Base-by-base conservation (phyloP, 495 filamentous ascomycete species). In the Cryomyces minteri region DNA sequence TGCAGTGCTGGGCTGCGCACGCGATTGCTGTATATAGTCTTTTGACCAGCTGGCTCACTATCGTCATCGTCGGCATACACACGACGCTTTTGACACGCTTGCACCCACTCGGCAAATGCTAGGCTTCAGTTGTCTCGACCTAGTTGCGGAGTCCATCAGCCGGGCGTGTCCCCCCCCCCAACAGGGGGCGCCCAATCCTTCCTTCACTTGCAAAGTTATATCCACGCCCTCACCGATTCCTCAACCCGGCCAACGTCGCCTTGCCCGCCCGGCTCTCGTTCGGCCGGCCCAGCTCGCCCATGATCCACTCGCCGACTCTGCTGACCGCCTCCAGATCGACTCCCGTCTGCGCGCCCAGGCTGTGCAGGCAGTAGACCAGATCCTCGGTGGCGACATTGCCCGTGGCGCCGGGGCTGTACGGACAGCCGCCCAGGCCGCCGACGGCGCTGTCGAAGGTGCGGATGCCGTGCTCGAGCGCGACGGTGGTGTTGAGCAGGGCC, bases 381-480 rank as follows among this genome's bases (percentile, higher is more conserved):
- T 99, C 87, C 59, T 99, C 90, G 1, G 88, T 95, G 8, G 84
- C 76, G 39, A 96, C 82, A 61, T 99, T 99, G 0, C 90, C 90
- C 10, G 90, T 94, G 9, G 90, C 90, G 0, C 90, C 90, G 41
- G 87, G 88, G 43, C 79, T 83, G 54, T 84, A 96, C 11, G 90
- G 90, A 60, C 90, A 99, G 0, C 92, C 92, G 30, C 90, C 90
- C 6, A 99, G 67, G 0, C 92, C 92, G 2, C 77, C 88, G 8
- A 96, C 87, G 43, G 81, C 84, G 47, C 76, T 77, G 58, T 99
- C 90, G 62, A 96, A 96, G 1, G 77, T 81, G 38, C 90, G 62
- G 45, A 99, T 79, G 0, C 90, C 90, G 45, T 84, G 79, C 61
- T 96, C 88, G 6, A 96, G 65, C 18, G 80, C 79, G 4, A 94